A percentile compares a stretch with the other conserved stretches of the same genome.
These are phyloP conservation scores for Syzygium malaccense DNA, from an alignment of 441 rosid genomes.

Conservation along the genomic window DNA sequence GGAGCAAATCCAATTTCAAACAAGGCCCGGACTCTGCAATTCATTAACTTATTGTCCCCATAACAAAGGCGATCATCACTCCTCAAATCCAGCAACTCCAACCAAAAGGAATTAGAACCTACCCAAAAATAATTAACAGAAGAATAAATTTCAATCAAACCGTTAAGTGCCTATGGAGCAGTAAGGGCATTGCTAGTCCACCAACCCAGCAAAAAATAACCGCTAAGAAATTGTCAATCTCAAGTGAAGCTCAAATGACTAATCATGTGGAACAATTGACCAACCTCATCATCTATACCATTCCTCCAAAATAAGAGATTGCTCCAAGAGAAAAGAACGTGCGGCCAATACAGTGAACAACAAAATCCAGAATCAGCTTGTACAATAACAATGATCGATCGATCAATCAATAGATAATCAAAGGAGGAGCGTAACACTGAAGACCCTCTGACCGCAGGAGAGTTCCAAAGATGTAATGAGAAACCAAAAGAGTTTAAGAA, in stretches of 20 bases:
- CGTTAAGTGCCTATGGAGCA: background rate
- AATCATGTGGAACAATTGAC: background rate
- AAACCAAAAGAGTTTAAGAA: background rate
- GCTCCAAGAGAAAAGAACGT: background rate
- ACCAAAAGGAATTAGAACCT: background rate
- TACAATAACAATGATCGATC: background rate
- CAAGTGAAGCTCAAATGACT: background rate
- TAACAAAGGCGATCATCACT: background rate
- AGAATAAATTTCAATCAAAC: background rate
- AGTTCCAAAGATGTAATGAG: background rate
- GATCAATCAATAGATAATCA: background rate
- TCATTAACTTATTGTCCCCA: background rate
- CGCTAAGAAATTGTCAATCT: background rate
- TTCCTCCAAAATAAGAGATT: background rate
- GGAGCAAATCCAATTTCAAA: background rate
- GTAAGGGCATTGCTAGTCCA: background rate
- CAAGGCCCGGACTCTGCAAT: background rate
- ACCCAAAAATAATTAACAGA: too few relatives aligned
- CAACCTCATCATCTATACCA: background rate
- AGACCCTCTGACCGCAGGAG: background rate
- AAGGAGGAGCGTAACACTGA: background rate
- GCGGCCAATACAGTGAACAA: background rate
- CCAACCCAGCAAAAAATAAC: background rate
- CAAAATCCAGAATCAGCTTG: background rate
- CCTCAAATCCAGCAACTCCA: background rate